These are phyloP conservation scores for Aegle marmelos DNA, from an alignment of 345 rosid genomes.

Conservation along the genomic window DNA sequence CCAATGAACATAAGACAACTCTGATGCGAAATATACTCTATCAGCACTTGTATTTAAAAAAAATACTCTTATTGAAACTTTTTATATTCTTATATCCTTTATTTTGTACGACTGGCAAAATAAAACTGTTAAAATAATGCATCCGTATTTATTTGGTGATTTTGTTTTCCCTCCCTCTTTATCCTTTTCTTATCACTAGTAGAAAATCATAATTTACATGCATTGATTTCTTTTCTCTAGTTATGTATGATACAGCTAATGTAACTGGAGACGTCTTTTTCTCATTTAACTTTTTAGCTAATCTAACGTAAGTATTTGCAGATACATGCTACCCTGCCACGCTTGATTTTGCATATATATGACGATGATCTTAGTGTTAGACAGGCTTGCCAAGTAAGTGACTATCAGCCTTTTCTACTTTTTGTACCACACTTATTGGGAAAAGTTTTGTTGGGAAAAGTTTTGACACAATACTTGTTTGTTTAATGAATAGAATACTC, in stretches of 20 bases:
- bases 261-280: neutral
- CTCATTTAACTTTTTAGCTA: slow-evolving; percentile 2
- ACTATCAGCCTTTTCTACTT: slow-evolving; percentile 13
- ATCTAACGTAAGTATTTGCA: slow-evolving; percentile 29
- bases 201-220: neutral
- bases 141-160: neutral
- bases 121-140: neutral
- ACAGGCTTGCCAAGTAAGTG: slow-evolving; percentile 83
- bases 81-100: neutral
- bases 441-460: slow-evolving; percentile 6
- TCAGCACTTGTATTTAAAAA: neutral
- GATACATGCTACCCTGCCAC: slow-evolving; percentile 84
- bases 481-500: slow-evolving; percentile 52
- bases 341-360: slow-evolving; percentile 73
- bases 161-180: neutral
- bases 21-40: neutral
- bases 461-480: slow-evolving; percentile 17
- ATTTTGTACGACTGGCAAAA: neutral
- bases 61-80: neutral
- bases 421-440: slow-evolving; percentile 11
- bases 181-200: neutral
- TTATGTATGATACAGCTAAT: neutral
- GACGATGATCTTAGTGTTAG: slow-evolving; percentile 76
- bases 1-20: too few species aligned
- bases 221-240: neutral